A percentile compares a stretch with the other conserved stretches of the same genome.
Evolutionary conservation across 2,329 filamentous ascomycete genomes (phyloP).

Genomic region (Alternaria sp.): DNA sequence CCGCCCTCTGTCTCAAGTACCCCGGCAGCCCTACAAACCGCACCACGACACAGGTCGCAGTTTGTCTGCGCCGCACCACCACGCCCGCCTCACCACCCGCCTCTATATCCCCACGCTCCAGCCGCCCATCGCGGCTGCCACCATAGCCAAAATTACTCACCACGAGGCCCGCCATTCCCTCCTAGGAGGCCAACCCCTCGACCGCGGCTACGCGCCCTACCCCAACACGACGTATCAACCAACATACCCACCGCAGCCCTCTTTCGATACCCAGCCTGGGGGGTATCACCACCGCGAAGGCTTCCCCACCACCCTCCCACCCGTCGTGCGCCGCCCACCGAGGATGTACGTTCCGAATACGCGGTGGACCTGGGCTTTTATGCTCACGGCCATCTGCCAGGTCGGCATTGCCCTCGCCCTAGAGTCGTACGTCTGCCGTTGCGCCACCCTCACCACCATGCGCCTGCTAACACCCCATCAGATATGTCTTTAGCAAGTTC

Average conservation of each 20-base stretch:
- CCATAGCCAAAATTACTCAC: conserved; percentile 59
- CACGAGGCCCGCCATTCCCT: conserved; percentile 65
- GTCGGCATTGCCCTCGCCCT: conserved; percentile 80
- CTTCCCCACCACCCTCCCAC: conserved; percentile 51
- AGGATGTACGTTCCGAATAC: conserved; percentile 79
- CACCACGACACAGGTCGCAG: conserved; percentile 19
- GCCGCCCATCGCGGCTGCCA: conserved; percentile 46
- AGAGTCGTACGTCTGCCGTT: conserved; percentile 72
- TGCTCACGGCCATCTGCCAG: conserved; percentile 75
- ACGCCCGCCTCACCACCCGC: conserved; percentile 10
- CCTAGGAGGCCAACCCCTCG: conserved; percentile 62
- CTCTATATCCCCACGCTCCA: conserved; percentile 33
- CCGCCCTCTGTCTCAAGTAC: conserved; percentile 36
- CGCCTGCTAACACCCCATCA: conserved; percentile 46
- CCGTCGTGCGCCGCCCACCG: conserved; percentile 38
- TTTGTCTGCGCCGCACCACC: conserved; percentile 13
- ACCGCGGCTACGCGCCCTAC: conserved; percentile 57
- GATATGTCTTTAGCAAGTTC: conserved; percentile 90
- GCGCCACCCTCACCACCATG: neutral
- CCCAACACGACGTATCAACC: conserved; percentile 34
- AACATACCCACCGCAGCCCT: conserved; percentile 48
- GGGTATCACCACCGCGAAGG: conserved; percentile 54
- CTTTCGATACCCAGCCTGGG: conserved; percentile 57
- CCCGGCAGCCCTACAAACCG: conserved; percentile 28
- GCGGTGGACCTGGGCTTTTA: conserved; percentile 87